Base-by-base conservation (phyloP, 345 rosid species). In the Salix caprea region DNA sequence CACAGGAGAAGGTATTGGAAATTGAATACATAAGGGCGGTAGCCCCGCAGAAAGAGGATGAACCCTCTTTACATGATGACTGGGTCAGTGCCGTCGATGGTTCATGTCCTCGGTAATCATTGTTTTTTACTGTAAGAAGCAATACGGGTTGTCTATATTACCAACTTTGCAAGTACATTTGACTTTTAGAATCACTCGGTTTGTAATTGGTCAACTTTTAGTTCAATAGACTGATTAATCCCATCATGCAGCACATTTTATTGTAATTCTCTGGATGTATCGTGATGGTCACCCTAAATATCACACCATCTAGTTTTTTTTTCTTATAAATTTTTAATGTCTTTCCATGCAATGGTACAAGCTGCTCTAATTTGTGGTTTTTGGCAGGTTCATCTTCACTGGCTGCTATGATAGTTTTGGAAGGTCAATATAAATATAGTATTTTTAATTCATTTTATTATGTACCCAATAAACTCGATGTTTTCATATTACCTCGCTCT, bases 31-130 rank as follows among this genome's bases (percentile, higher is more conserved):
- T 93, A 50, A 91, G 89, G 82, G 98, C 94, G 61, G 96, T 96
- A 74, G 88, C 84, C 19, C 97, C 97, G 48, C 81, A 94, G 64
- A 92, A 85, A 79, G 94, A 93, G 86, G 98, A 93, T 70, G 88
- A 86, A 15, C 92, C 91, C 62, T 92, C 89, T 32, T 87, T 88
- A 37, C 98, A 96, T 87, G 97, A 96, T 81, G 99, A 96, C 64
- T 93, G 98, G 99, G 99, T 96, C 71, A 93, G 96, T 81, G 94
- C 98, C 6, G 93, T 92, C 39, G 90, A 91, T 79, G 97, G 94
- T 70, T 91, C 94, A 73, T 85, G 81, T 82, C 81, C 91, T 71
- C 79, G 88, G 98, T 96, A 85, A 56, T 82, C 62, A 62, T 52
- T 16, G 69, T 14, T 28, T 67, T 58, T 46, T 60, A 60, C n/a